These are phyloP conservation scores for Alternaria solani DNA, from an alignment of 2,329 filamentous ascomycete genomes.

Conservation along the genomic window DNA sequence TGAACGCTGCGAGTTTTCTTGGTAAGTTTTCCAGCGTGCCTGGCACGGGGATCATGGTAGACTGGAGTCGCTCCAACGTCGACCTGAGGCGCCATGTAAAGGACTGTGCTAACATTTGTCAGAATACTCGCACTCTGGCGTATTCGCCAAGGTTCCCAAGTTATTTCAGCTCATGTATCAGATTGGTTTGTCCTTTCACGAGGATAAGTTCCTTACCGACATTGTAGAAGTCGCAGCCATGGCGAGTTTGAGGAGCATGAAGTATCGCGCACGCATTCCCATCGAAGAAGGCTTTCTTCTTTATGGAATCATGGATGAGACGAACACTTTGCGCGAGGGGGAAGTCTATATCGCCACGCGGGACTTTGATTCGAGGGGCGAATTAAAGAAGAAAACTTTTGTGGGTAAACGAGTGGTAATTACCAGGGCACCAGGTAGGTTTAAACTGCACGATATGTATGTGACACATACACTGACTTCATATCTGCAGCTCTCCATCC, in stretches of 20 bases:
- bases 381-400: slow-evolving; percentile 20
- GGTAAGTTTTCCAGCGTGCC: slow-evolving; percentile 17
- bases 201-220: slow-evolving; percentile 73
- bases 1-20: slow-evolving; percentile 73
- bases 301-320: slow-evolving; percentile 87
- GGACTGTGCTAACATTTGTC: neutral
- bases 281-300: slow-evolving; percentile 76
- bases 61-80: neutral
- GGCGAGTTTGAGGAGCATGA: slow-evolving; percentile 75
- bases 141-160: slow-evolving; percentile 65
- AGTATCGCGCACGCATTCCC: slow-evolving; percentile 79
- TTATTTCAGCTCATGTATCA: slow-evolving; percentile 68
- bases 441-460: neutral
- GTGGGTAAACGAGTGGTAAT: slow-evolving; percentile 63
- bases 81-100: neutral
- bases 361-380: slow-evolving; percentile 40
- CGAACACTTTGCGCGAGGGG: slow-evolving; percentile 69
- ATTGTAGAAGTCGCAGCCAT: slow-evolving; percentile 75
- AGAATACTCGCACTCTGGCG: slow-evolving; percentile 67
- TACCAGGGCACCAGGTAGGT: slow-evolving; percentile 71
- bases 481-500: slow-evolving; percentile 72
- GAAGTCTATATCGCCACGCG: slow-evolving; percentile 73
- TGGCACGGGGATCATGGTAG: neutral
- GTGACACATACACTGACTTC: neutral
- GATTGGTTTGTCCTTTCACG: slow-evolving; percentile 70